These are phyloP conservation scores for Bjerkandera adusta DNA, from an alignment of 1,284 basidiomycete genomes.

Conservation along the genomic window DNA sequence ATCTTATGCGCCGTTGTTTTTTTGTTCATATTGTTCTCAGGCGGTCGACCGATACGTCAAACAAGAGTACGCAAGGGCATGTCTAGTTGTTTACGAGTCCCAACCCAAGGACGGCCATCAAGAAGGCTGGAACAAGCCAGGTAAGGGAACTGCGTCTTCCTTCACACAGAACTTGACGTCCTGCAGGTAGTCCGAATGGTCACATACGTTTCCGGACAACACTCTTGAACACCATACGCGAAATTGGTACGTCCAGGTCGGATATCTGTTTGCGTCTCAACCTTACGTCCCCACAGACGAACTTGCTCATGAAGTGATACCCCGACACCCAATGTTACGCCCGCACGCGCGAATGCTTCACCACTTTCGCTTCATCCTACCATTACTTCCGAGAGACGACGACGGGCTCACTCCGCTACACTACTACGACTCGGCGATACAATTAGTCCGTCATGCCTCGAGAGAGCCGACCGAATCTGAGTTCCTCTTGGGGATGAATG, in stretches of 20 bases:
- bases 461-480: conserved; percentile 69
- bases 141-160: conserved; percentile 34
- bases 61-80: conserved; percentile 77
- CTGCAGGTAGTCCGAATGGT: conserved; percentile 53
- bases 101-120: conserved; percentile 71
- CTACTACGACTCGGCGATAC: conserved; percentile 75
- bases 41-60: conserved; percentile 70
- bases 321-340: conserved; percentile 57
- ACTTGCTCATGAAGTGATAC: conserved; percentile 63
- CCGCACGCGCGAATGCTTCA: conserved; percentile 69
- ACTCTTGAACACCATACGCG: conserved; percentile 62
- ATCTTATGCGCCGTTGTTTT: conserved; percentile 5
- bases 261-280: neutral
- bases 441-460: conserved; percentile 66
- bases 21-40: conserved; percentile 34
- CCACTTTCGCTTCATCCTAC: conserved; percentile 70
- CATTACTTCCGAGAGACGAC: conserved; percentile 60
- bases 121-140: conserved; percentile 80
- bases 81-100: conserved; percentile 74
- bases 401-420: conserved; percentile 63
- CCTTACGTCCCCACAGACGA: conserved; percentile 39
- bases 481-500: conserved; percentile 63
- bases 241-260: conserved; percentile 50
- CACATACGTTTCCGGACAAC: conserved; percentile 61
- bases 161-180: neutral